Evolutionary conservation across 352 stramenopile species (phyloP).

Genomic region (Globisporangium okanoganense): DNA sequence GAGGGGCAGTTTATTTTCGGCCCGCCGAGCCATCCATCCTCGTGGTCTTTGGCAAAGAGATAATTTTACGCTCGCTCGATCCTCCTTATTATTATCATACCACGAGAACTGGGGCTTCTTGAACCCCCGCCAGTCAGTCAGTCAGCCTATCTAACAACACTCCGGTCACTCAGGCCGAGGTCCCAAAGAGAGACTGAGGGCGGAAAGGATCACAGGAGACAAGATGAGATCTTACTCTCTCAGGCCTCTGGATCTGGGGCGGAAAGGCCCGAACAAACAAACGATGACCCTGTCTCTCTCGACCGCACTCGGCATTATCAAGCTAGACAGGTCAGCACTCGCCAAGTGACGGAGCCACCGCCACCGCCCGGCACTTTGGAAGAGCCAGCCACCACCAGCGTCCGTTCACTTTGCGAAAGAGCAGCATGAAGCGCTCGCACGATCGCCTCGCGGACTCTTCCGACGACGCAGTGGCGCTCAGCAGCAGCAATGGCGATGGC

Average conservation of each 20-base stretch:
- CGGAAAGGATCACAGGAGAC: constrained; percentile 18
- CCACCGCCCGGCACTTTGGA: not conserved
- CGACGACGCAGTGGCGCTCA: not conserved
- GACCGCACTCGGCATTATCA: not conserved
- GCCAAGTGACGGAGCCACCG: constrained; percentile 5
- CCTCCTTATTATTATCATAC: constrained; percentile 11
- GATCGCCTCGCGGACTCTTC: constrained; percentile 24
- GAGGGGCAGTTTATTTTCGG: constrained; percentile 5
- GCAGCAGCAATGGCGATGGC: constrained; percentile 1
- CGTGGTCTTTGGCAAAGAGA: constrained; percentile 12
- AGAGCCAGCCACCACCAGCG: not conserved
- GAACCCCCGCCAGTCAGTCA: no score
- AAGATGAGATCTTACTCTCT: constrained; percentile 29
- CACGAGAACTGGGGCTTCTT: no score
- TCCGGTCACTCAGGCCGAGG: not conserved
- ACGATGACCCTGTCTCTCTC: constrained; percentile 9
- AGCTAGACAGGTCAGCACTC: constrained; percentile 1
- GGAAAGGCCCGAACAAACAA: constrained; percentile 3
- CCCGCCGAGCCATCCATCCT: constrained; percentile 4
- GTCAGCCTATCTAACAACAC: no score
- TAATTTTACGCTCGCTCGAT: constrained; percentile 9
- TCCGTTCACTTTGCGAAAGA: not conserved
- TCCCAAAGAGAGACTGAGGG: constrained; percentile 1
- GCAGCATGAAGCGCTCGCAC: constrained; percentile 47
- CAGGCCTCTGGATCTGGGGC: constrained; percentile 5